Evolutionary conservation across 768 basidiomycete species (phyloP).

Genomic region (Amanita rimosa): DNA sequence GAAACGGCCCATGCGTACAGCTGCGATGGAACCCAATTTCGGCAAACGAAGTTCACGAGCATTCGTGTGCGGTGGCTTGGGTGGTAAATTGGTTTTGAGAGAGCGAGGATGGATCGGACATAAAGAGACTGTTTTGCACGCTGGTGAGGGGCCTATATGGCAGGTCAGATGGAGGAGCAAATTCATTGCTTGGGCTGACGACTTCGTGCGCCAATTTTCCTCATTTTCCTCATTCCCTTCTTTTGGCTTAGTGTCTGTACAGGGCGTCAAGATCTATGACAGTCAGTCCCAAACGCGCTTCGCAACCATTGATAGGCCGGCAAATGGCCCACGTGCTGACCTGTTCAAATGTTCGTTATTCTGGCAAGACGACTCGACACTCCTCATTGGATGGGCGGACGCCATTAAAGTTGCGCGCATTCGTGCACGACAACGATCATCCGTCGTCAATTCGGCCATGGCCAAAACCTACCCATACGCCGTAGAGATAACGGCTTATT

Average conservation of each 20-base stretch:
- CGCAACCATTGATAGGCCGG: constrained; percentile 74
- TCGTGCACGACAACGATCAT: constrained; percentile 43
- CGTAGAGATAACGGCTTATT: constrained; percentile 85
- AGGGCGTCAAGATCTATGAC: constrained; percentile 96
- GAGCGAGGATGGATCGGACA: constrained; percentile 98
- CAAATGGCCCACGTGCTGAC: constrained; percentile 82
- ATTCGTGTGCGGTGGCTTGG: constrained; percentile 88
- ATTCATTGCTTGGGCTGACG: constrained; percentile 95
- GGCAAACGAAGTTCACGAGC: constrained; percentile 65
- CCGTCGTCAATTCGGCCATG: constrained; percentile 25
- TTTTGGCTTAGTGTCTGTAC: constrained; percentile 1
- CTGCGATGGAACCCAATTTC: constrained; percentile 88
- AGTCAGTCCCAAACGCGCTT: constrained; percentile 66
- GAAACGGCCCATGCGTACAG: constrained; percentile 83
- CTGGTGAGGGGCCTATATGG: constrained; percentile 93
- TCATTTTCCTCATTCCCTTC: neutral
- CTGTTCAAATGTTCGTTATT: constrained; percentile 86
- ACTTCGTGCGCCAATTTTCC: constrained; percentile 38
- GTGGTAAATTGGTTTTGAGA: constrained; percentile 73
- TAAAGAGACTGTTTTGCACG: constrained; percentile 75
- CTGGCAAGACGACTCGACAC: constrained; percentile 88
- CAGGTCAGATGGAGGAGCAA: constrained; percentile 75
- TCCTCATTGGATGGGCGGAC: constrained; percentile 92
- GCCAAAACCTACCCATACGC: constrained; percentile 46
- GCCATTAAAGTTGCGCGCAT: constrained; percentile 84